Percentiles rank a stretch among this genome's conserved stretches.
Evolutionary conservation across 305 asterid genomes (phyloP).

Genomic region (Rubia tinctorum): DNA sequence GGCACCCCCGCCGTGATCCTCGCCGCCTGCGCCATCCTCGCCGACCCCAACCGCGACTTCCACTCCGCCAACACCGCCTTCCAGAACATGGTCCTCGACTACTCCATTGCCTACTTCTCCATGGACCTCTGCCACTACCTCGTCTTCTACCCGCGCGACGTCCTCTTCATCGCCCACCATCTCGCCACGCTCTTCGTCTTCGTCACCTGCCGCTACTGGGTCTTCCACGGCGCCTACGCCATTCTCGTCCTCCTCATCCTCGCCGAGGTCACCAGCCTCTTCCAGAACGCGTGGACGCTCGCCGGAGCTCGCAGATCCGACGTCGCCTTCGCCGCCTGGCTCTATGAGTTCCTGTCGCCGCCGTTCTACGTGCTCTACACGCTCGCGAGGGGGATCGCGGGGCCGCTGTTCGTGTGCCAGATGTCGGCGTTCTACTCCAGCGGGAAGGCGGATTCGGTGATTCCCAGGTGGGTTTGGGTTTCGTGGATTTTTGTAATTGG

Average conservation of each 20-base stretch:
- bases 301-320: conserved; percentile 64
- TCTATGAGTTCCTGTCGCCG: conserved; percentile 56
- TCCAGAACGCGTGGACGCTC: conserved; percentile 91
- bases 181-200: conserved; percentile 84
- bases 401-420: conserved; percentile 66
- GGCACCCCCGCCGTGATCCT: conserved; percentile 91
- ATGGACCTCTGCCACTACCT: conserved; percentile 84
- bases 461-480: conserved; percentile 88
- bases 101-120: conserved; percentile 85
- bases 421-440: conserved; percentile 58
- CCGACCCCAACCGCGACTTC: conserved; percentile 54
- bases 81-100: conserved; percentile 72
- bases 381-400: conserved; percentile 67
- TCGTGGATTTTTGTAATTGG: conserved; percentile 74
- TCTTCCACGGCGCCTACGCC: conserved; percentile 70
- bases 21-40: conserved; percentile 47
- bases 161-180: conserved; percentile 89
- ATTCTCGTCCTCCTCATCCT: conserved; percentile 62
- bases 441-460: conserved; percentile 60
- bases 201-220: conserved; percentile 75
- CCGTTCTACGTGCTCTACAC: conserved; percentile 82
- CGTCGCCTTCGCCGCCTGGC: conserved; percentile 51
- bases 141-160: conserved; percentile 58
- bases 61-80: conserved; percentile 60
- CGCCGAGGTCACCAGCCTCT: conserved; percentile 90